phyloP scores from a whole-genome alignment of 140 eudicot species.

The Flaveria floridana region DNA sequence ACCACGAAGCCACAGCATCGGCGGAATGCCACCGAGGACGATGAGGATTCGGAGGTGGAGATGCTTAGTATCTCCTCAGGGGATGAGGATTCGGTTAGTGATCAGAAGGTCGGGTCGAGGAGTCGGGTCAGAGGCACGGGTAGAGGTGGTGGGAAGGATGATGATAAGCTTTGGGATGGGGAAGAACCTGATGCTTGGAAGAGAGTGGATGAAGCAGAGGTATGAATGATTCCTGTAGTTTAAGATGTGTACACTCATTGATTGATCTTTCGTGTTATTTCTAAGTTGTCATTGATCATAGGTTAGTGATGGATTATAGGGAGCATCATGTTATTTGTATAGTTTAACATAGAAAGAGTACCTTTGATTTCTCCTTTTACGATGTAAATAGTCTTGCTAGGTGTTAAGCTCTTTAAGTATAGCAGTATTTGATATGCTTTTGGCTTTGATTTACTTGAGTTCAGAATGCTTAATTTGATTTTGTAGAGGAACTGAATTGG shows the following conservation, averaged over 20 bases:
- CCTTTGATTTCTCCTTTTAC: conserved; percentile 16
- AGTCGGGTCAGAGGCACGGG: conserved; percentile 36
- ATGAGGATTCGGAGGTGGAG: conserved; percentile 92
- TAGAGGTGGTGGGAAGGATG: conserved; percentile 38
- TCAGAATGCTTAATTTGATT: not conserved
- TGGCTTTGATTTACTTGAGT: conserved; percentile 4
- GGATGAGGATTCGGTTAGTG: conserved; percentile 67
- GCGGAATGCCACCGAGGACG: conserved; percentile 57
- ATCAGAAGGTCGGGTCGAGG: conserved; percentile 40
- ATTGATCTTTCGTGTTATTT: not conserved
- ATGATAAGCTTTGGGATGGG: conserved; percentile 68
- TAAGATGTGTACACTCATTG: too few relatives aligned
- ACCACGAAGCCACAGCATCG: conserved; percentile 37
- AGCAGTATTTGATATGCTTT: not conserved
- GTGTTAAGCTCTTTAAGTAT: not conserved
- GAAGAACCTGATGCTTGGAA: conserved; percentile 90
- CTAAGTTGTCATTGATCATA: not conserved
- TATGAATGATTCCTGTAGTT: conserved; percentile 20
- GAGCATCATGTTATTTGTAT: not conserved
- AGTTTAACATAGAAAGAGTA: not conserved
- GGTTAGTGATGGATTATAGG: not conserved
- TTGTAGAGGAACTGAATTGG: not conserved
- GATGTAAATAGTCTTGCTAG: conserved; percentile 6
- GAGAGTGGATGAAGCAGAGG: conserved; percentile 90
- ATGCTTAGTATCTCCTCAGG: conserved; percentile 95